Evolutionary conservation across 192 early-diverging fungal species (phyloP).

Genomic region (Podila horticola): DNA sequence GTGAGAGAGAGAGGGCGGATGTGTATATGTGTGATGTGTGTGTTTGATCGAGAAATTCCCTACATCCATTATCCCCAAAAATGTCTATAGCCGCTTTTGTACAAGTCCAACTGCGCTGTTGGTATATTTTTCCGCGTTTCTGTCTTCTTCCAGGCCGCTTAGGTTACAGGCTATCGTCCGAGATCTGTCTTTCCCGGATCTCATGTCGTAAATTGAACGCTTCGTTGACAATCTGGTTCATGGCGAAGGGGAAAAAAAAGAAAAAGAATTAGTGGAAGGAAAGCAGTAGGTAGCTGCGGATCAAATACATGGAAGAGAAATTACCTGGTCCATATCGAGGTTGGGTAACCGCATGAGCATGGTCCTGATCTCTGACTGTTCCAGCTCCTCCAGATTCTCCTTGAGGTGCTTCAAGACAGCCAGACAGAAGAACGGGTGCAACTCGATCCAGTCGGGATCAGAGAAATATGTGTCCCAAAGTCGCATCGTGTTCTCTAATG

Average conservation of each 20-base stretch:
- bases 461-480: slow-evolving; percentile 95
- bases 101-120: too few species aligned
- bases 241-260: background rate
- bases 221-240: slow-evolving; percentile 68
- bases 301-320: too few species aligned
- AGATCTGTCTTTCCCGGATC: slow-evolving; percentile 69
- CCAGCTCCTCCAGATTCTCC: slow-evolving; percentile 88
- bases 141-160: too few species aligned
- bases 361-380: slow-evolving; percentile 91
- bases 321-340: slow-evolving; percentile 73
- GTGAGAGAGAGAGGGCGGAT: background rate
- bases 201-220: slow-evolving; percentile 77
- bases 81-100: background rate
- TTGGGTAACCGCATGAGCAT: slow-evolving; percentile 81
- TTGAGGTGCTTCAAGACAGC: slow-evolving; percentile 82
- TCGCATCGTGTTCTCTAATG: slow-evolving; percentile 79
- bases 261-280: slow-evolving; percentile 1
- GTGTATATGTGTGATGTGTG: background rate
- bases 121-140: too few species aligned
- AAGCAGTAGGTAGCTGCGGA: background rate
- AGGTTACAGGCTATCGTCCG: slow-evolving; percentile 45
- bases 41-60: background rate
- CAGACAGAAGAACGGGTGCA: slow-evolving; percentile 87
- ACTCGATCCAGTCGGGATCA: slow-evolving; percentile 72
- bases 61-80: background rate